phyloP scores from a whole-genome alignment of 2,329 filamentous ascomycete genomes.

The Verticillium nonalfalfae region DNA sequence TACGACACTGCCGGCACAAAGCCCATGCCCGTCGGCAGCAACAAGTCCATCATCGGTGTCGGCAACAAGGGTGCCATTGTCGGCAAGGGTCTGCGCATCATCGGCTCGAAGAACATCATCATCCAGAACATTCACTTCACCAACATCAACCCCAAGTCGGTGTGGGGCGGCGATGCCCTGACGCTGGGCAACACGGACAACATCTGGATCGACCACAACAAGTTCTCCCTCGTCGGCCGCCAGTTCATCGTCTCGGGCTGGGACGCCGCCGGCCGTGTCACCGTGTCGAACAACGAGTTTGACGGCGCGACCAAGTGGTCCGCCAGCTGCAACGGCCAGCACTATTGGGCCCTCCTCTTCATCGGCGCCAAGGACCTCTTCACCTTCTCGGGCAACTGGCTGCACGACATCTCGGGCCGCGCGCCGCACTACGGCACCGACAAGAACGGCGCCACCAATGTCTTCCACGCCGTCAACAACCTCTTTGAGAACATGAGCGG shows the following conservation, averaged over 20 bases:
- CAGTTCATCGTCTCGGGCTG: conserved; percentile 32
- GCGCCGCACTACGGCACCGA: conserved; percentile 17
- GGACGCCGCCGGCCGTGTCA: conserved; percentile 21
- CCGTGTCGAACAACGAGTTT: conserved; percentile 31
- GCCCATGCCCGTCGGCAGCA: conserved; percentile 17
- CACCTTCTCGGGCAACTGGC: conserved; percentile 17
- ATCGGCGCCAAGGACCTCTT: conserved; percentile 19
- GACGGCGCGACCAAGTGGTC: conserved; percentile 24
- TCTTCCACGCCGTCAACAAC: conserved; percentile 21
- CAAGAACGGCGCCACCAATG: conserved; percentile 3
- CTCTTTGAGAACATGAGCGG: conserved; percentile 19
- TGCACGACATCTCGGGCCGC: conserved; percentile 20
- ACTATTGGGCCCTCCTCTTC: conserved; percentile 24
- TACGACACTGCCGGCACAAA: conserved; percentile 19
- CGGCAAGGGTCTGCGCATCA: conserved; percentile 35
- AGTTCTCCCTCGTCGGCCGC: conserved; percentile 31
- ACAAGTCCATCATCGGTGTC: conserved; percentile 20
- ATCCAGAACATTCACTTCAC: conserved; percentile 43
- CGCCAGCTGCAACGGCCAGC: conserved; percentile 20
- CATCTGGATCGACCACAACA: conserved; percentile 27
- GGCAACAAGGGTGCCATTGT: conserved; percentile 18
- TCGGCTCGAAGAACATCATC: conserved; percentile 38
- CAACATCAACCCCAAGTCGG: conserved; percentile 30
- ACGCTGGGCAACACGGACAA: conserved; percentile 24
- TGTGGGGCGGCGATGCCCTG: conserved; percentile 23